Base-by-base conservation (phyloP, 768 basidiomycete species). In the Naganishia vaughanmartiniae region DNA sequence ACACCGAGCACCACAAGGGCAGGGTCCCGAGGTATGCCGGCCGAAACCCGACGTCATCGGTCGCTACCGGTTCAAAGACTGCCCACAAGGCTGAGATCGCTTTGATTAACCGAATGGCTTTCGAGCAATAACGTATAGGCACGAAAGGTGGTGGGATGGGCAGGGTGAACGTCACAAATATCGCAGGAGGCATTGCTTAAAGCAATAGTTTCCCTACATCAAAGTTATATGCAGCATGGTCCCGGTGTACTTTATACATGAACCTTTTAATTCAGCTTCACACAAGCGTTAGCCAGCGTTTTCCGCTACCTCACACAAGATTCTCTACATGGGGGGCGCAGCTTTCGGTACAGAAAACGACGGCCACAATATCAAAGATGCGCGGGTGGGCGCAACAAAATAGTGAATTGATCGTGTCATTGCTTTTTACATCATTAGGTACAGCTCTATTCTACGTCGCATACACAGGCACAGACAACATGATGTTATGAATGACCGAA, bases 81-180 rank as follows among this genome's bases (percentile, higher is more conserved):
- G 88, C 90, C 69, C 93, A 95, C 83, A 93, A 94, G 87, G 91
- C 89, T 81, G 93, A 98, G 82, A 89, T 93, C 63, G 89, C 90
- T 78, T 81, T 85, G 58, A 91, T 92, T 75, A 78, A 83, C 73
- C 76, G 81, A 60, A 81, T 82, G 76, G 84, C 83, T 14, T 82
- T 84, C 67, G 73, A 70, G 28, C 34, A 69, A 45, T 63, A 55
- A 54, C 19, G 31, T 5, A 45, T 14, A 5, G 6, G 39, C 39
- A 26, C 11, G 60, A 14, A 19, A 10, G 60, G 9, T 2, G 12
- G 24, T n/a, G 60, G 5, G 15, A 19, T 36, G 36, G 42, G 39
- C 39, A 34, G 42, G 60, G 26, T 45, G 60, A 42, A 63, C 36
- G 15, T 63, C 60, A 63, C 60, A 10, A 63, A 42, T 63, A 45